Conservation (phyloP, 345 rosid genomes). For the Boechera stricta region DNA sequence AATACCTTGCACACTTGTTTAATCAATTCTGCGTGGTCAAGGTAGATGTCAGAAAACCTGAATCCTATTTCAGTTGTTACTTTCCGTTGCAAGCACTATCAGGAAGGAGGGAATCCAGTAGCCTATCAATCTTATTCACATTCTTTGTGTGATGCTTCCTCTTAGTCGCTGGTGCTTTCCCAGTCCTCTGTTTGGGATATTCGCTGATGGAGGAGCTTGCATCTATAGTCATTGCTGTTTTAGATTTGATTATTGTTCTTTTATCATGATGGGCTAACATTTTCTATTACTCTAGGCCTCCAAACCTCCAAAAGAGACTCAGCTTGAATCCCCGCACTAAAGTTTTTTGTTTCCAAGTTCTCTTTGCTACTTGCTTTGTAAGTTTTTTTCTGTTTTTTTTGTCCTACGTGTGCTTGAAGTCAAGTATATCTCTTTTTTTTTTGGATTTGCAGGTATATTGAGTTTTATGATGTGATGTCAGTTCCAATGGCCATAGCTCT, state of each 20-base stretch:
- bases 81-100: constrained; percentile 47
- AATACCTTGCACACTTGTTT: constrained; percentile 94
- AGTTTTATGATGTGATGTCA: constrained; percentile 91
- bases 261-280: constrained; percentile 55
- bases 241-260: constrained; percentile 30
- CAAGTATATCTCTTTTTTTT: constrained; percentile 44
- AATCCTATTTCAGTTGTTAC: constrained; percentile 56
- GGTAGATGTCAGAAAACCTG: constrained; percentile 91
- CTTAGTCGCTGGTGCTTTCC: constrained; percentile 23
- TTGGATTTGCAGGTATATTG: constrained; percentile 80
- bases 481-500: constrained; percentile 97
- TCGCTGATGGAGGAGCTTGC: constrained; percentile 19
- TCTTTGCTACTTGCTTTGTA: constrained; percentile 66
- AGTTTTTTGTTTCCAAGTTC: constrained; percentile 71
- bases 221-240: constrained; percentile 26
- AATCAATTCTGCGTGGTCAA: constrained; percentile 88
- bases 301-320: constrained; percentile 74
- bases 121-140: constrained; percentile 38
- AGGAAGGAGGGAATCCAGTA: constrained; percentile 44
- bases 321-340: constrained; percentile 70
- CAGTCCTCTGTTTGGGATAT: constrained; percentile 35
- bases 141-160: constrained; percentile 37
- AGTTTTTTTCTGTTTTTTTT: constrained; percentile 46
- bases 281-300: constrained; percentile 60
- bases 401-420: constrained; percentile 44